These are phyloP conservation scores for Phytophthora parvispora DNA, from an alignment of 352 stramenopile genomes.

Conservation along the genomic window DNA sequence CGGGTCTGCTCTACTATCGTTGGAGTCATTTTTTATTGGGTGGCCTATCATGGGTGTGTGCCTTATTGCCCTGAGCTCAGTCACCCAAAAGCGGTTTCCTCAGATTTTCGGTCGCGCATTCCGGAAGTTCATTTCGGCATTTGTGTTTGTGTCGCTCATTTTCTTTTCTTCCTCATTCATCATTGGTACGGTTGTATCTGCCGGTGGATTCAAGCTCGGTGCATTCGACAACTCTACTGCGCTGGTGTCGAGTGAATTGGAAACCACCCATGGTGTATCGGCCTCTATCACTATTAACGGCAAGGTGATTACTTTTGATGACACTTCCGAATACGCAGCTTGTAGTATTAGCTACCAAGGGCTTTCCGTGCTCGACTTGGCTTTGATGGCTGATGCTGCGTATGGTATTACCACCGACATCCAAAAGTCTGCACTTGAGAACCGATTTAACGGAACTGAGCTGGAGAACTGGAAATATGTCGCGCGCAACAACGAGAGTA, in stretches of 20 bases:
- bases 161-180: constrained; percentile 87
- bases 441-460: constrained; percentile 84
- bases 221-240: constrained; percentile 55
- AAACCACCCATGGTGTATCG: constrained; percentile 35
- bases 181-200: constrained; percentile 78
- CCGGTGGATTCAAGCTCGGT: constrained; percentile 66
- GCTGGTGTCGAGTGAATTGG: constrained; percentile 28
- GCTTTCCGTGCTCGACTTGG: constrained; percentile 79
- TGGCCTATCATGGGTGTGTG: constrained; percentile 82
- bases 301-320: constrained; percentile 57
- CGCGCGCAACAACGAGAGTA: constrained; percentile 73
- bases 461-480: constrained; percentile 81
- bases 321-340: constrained; percentile 73
- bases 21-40: constrained; percentile 71
- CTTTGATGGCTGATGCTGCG: constrained; percentile 79
- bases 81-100: constrained; percentile 78
- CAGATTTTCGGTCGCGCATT: constrained; percentile 84
- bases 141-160: constrained; percentile 81
- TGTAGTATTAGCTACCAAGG: constrained; percentile 74
- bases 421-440: constrained; percentile 66
- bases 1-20: constrained; percentile 62
- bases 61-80: constrained; percentile 72
- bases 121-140: constrained; percentile 77
- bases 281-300: constrained; percentile 49
- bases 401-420: constrained; percentile 77